Percentiles rank a stretch among this genome's conserved stretches.
These are phyloP conservation scores for Plasmodium cynomolgi DNA, from an alignment of 169 alveolate genomes.

Conservation along the genomic window DNA sequence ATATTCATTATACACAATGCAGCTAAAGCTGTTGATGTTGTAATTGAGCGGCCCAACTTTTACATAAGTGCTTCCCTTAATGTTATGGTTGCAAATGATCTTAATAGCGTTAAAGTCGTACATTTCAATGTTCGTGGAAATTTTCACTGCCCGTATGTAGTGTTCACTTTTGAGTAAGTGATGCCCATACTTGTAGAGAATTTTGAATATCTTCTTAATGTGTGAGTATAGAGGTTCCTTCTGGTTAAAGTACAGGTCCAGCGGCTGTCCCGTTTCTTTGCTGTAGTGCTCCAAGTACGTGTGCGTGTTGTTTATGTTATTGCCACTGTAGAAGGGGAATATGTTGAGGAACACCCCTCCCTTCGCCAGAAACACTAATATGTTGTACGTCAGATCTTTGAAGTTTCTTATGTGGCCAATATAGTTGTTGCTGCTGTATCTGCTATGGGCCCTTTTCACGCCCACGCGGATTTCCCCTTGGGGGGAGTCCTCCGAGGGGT, in stretches of 20 bases:
- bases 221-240: conserved; percentile 76
- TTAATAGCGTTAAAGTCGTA: conserved; percentile 55
- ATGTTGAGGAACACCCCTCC: conserved; percentile 68
- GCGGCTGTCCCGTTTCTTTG: conserved; percentile 74
- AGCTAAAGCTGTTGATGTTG: conserved; percentile 58
- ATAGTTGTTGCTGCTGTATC: conserved; percentile 21
- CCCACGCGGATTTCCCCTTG: neutral
- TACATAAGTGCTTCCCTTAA: conserved; percentile 44
- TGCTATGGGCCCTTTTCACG: neutral
- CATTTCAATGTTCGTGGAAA: conserved; percentile 57
- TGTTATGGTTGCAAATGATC: conserved; percentile 57
- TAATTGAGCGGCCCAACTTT: conserved; percentile 46
- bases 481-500: neutral
- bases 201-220: conserved; percentile 54
- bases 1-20: conserved; percentile 52
- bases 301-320: conserved; percentile 54
- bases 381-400: conserved; percentile 56
- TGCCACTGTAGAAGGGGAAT: conserved; percentile 74
- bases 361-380: conserved; percentile 56
- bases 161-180: conserved; percentile 31
- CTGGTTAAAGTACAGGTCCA: conserved; percentile 68
- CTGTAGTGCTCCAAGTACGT: conserved; percentile 69
- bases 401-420: conserved; percentile 70
- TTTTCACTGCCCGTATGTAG: conserved; percentile 33
- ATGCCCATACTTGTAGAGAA: conserved; percentile 56